Percentiles rank a stretch among this genome's conserved stretches.
These are phyloP conservation scores for Lyophyllum atratum DNA, from an alignment of 768 basidiomycete genomes.

Conservation along the genomic window DNA sequence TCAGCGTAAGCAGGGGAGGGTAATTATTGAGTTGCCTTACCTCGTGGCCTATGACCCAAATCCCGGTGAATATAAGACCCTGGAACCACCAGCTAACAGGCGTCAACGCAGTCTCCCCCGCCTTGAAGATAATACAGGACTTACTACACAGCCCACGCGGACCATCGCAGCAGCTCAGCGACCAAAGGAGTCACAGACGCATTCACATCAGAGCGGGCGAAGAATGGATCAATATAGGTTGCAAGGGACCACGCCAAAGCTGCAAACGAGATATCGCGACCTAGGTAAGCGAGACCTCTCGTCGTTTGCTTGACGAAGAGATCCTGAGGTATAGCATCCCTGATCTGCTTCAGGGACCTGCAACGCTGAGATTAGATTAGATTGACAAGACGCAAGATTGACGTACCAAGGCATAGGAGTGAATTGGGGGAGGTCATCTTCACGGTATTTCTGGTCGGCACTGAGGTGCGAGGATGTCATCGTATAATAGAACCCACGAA, in stretches of 20 bases:
- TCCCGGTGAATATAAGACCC: slow-evolving; percentile 57
- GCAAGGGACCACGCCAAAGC: slow-evolving; percentile 43
- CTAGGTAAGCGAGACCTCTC: slow-evolving; percentile 42
- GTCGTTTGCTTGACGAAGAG: slow-evolving; percentile 45
- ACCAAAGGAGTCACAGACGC: slow-evolving; percentile 33
- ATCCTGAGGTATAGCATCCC: slow-evolving; percentile 47
- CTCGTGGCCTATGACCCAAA: slow-evolving; percentile 65
- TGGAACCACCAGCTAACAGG: slow-evolving; percentile 59
- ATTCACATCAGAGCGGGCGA: slow-evolving; percentile 23
- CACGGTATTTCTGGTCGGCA: slow-evolving; percentile 28
- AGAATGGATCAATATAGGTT: slow-evolving; percentile 44
- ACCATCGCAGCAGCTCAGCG: slow-evolving; percentile 41
- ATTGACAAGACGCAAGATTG: not conserved
- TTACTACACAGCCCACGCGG: slow-evolving; percentile 49
- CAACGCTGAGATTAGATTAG: not conserved
- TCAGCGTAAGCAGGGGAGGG: slow-evolving; percentile 1
- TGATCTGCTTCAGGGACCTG: slow-evolving; percentile 53
- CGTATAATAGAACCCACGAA: no score
- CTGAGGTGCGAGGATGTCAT: no score
- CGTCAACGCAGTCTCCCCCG: not conserved
- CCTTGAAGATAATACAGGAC: slow-evolving; percentile 16
- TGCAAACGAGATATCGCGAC: slow-evolving; percentile 48
- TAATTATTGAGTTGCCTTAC: slow-evolving; percentile 23
- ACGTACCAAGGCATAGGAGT: slow-evolving; percentile 50
- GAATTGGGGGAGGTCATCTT: slow-evolving; percentile 43